Percentiles rank a stretch among this genome's conserved stretches.
phyloP scores from a whole-genome alignment of 2,329 filamentous ascomycete species.

The Beauveria sp. region DNA sequence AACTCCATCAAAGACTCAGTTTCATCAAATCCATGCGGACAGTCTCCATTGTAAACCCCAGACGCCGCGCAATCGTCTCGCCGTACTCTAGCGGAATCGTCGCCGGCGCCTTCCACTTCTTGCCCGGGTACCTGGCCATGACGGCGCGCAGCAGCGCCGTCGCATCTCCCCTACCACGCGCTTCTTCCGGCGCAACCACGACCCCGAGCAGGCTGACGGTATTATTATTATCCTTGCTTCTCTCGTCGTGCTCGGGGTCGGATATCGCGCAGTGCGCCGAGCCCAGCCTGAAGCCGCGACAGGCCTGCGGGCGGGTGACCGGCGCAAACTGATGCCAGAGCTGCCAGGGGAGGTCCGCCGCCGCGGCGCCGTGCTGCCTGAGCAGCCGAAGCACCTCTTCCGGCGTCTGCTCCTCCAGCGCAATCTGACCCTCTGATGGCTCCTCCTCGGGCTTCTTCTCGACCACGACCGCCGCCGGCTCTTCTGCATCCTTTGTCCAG shows the following conservation, averaged over 20 bases:
- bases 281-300: slow-evolving; percentile 14
- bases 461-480: neutral
- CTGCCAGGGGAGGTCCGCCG: slow-evolving; percentile 16
- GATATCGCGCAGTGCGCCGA: slow-evolving; percentile 16
- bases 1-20: neutral
- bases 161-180: slow-evolving; percentile 14
- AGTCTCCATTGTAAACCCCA: slow-evolving; percentile 5
- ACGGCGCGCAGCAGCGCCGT: slow-evolving; percentile 15
- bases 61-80: slow-evolving; percentile 10
- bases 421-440: neutral
- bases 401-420: slow-evolving; percentile 9
- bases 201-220: slow-evolving; percentile 12
- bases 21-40: slow-evolving; percentile 13
- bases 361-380: slow-evolving; percentile 3
- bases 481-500: slow-evolving; percentile 8
- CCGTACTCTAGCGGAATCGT: slow-evolving; percentile 13
- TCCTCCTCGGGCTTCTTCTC: neutral
- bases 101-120: slow-evolving; percentile 12
- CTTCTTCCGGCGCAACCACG: slow-evolving; percentile 16
- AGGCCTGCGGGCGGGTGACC: neutral
- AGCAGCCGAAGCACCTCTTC: slow-evolving; percentile 13
- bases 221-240: slow-evolving; percentile 2
- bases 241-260: slow-evolving; percentile 13
- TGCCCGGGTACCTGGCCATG: slow-evolving; percentile 14
- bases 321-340: slow-evolving; percentile 8